These are phyloP conservation scores for Mytilinidion resinicola DNA, from an alignment of 495 filamentous ascomycete species.

Conservation along the genomic window DNA sequence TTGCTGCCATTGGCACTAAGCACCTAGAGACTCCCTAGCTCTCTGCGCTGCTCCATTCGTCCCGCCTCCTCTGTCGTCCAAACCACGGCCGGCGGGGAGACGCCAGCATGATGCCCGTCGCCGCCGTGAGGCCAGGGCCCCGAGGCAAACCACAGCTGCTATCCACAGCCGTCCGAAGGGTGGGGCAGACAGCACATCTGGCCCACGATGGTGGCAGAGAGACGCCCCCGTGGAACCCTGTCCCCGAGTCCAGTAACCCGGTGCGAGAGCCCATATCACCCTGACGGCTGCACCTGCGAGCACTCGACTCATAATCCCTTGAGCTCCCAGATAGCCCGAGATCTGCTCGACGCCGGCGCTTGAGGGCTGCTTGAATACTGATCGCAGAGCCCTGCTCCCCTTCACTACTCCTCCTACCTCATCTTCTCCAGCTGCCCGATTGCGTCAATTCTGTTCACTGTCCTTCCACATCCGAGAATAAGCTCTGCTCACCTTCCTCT, in stretches of 20 bases:
- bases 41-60: background rate
- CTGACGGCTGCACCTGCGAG: too few relatives aligned
- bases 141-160: background rate
- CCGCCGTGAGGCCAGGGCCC: background rate
- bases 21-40: background rate
- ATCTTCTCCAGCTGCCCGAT: too few relatives aligned
- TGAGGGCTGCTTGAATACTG: too few relatives aligned
- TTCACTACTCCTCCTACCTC: too few relatives aligned
- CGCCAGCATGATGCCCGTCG: background rate
- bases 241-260: background rate
- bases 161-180: background rate
- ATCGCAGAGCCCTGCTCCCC: too few relatives aligned
- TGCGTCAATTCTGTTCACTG: too few relatives aligned
- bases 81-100: background rate
- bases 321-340: too few relatives aligned
- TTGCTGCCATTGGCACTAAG: too few relatives aligned
- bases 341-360: too few relatives aligned
- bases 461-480: too few relatives aligned
- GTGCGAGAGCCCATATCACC: background rate
- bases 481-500: too few relatives aligned
- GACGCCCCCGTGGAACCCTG: background rate
- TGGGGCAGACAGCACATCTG: background rate
- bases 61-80: background rate
- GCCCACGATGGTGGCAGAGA: background rate
- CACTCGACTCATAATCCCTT: too few relatives aligned